phyloP scores from a whole-genome alignment of 192 early-diverging fungal species.

The Rhizophlyctis rosea region DNA sequence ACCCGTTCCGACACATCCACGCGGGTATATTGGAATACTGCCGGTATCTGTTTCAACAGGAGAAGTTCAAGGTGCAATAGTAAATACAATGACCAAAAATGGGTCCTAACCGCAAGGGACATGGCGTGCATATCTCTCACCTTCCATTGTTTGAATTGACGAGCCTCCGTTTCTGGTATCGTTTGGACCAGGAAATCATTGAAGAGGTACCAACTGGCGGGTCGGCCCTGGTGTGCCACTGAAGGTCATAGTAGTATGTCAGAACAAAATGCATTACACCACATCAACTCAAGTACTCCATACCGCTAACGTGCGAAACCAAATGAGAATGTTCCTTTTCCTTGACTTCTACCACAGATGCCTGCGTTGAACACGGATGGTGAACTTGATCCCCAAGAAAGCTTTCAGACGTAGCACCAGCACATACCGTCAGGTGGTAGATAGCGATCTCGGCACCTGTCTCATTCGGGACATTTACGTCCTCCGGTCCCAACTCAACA shows the following conservation, averaged over 20 bases:
- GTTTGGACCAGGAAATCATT: constrained; percentile 93
- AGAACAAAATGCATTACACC: too few relatives aligned
- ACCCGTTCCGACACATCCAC: constrained; percentile 42
- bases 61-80: too few relatives aligned
- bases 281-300: too few relatives aligned
- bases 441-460: constrained; percentile 38
- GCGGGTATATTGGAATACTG: constrained; percentile 66
- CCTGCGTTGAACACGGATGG: constrained; percentile 11
- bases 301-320: constrained; percentile 66
- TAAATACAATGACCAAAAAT: too few relatives aligned
- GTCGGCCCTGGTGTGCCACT: constrained; percentile 3
- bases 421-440: constrained; percentile 62
- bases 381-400: not conserved
- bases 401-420: too few relatives aligned
- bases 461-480: constrained; percentile 15
- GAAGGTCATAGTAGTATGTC: not conserved
- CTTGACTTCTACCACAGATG: constrained; percentile 41
- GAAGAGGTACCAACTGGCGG: constrained; percentile 76
- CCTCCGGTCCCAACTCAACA: constrained; percentile 26
- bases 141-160: constrained; percentile 61
- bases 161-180: constrained; percentile 62
- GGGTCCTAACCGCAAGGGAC: not conserved
- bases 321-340: constrained; percentile 67
- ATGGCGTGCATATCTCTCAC: constrained; percentile 10
- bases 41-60: constrained; percentile 47